These are phyloP conservation scores for Hemileccinum rubropunctum DNA, from an alignment of 768 basidiomycete genomes.

Conservation along the genomic window DNA sequence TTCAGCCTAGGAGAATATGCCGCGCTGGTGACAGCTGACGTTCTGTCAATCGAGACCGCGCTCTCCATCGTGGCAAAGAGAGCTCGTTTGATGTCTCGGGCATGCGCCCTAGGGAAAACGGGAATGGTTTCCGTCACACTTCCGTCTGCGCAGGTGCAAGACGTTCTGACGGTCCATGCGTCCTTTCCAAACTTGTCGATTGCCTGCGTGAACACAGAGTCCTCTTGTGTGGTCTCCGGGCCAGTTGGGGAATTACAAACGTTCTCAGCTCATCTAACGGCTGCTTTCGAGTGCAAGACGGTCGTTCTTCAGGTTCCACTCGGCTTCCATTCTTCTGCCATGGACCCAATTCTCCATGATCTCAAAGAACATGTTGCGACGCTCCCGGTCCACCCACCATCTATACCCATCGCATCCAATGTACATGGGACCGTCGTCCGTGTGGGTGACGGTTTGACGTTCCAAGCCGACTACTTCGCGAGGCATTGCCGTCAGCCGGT, in stretches of 20 bases:
- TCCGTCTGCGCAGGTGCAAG: constrained; percentile 31
- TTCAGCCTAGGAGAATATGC: constrained; percentile 73
- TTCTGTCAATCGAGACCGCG: constrained; percentile 55
- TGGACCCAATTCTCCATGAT: constrained; percentile 54
- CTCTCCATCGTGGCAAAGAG: constrained; percentile 56
- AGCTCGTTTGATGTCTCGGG: constrained; percentile 52
- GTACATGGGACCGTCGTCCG: constrained; percentile 51
- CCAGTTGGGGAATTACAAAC: constrained; percentile 40
- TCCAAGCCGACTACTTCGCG: constrained; percentile 51
- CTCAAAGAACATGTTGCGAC: constrained; percentile 40
- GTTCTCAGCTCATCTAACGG: constrained; percentile 43
- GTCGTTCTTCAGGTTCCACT: constrained; percentile 52
- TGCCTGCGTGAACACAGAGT: constrained; percentile 61
- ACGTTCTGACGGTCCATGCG: constrained; percentile 32
- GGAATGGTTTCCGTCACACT: constrained; percentile 63
- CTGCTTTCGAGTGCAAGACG: constrained; percentile 35
- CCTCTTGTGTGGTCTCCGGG: constrained; percentile 60
- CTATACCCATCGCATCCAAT: constrained; percentile 61
- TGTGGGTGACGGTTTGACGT: constrained; percentile 49
- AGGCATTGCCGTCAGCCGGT: constrained; percentile 61
- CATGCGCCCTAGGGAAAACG: constrained; percentile 42
- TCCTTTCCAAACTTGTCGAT: constrained; percentile 41
- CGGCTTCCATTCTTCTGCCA: constrained; percentile 66
- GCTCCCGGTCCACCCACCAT: constrained; percentile 44
- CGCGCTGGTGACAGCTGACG: constrained; percentile 61